Evolutionary conservation across 1,284 basidiomycete species (phyloP).

Genomic region (Cystobasidium sp.): DNA sequence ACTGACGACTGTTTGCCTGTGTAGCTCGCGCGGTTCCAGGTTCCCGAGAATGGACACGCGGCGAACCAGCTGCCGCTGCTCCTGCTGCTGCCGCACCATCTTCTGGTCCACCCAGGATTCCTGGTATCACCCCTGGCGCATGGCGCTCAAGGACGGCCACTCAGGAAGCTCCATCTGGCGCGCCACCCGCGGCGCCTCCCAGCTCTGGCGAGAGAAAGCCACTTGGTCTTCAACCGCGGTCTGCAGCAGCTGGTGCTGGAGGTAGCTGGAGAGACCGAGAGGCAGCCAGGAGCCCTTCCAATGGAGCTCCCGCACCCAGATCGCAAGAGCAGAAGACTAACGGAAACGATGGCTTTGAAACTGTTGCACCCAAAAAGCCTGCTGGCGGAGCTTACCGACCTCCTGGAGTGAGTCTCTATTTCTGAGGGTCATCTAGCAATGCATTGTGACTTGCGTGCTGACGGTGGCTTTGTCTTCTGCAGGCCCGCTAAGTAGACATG

Average conservation of each 20-base stretch:
- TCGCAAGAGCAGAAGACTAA: slow-evolving; percentile 4
- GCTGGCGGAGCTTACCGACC: slow-evolving; percentile 39
- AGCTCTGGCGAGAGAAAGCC: slow-evolving; percentile 22
- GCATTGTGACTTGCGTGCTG: not conserved
- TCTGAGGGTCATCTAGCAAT: not conserved
- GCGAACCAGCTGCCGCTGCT: slow-evolving; percentile 34
- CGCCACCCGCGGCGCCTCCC: not conserved
- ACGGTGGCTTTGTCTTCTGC: not conserved
- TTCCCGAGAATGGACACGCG: slow-evolving; percentile 15
- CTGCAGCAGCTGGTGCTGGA: slow-evolving; percentile 5
- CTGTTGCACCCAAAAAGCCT: slow-evolving; percentile 38
- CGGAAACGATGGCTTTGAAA: slow-evolving; percentile 29
- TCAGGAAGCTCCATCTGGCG: not conserved
- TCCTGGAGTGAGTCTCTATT: slow-evolving; percentile 31
- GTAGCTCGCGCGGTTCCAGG: slow-evolving; percentile 14
- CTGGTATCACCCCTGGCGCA: slow-evolving; percentile 21
- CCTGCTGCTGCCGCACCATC: slow-evolving; percentile 29
- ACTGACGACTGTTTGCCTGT: not conserved
- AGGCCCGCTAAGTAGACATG: slow-evolving; percentile 16
- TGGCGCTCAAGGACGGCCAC: not conserved
- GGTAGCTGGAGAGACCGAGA: slow-evolving; percentile 33
- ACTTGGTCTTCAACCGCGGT: slow-evolving; percentile 15
- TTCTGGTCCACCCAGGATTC: slow-evolving; percentile 43
- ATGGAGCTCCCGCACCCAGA: not conserved
- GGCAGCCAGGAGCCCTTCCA: not conserved